A percentile compares a stretch with the other conserved stretches of the same genome.
Evolutionary conservation across 1,139 yeast genomes (phyloP).

Genomic region (Yamadazyma atmosphaerica): DNA sequence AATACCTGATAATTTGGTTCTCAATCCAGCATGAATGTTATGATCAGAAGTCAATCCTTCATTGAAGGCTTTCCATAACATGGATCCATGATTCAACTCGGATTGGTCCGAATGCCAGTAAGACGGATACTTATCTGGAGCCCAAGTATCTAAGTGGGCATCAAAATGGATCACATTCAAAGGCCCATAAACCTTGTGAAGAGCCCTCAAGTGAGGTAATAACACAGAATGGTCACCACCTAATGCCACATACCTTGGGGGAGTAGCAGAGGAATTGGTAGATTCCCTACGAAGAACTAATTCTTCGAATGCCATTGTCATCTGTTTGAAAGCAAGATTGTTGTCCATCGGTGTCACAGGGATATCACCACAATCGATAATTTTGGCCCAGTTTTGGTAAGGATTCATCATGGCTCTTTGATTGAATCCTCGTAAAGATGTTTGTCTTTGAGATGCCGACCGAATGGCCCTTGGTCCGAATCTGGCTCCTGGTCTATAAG

Average conservation of each 20-base stretch:
- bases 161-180: constrained; percentile 73
- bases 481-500: constrained; percentile 75
- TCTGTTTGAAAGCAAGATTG: constrained; percentile 63
- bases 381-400: constrained; percentile 63
- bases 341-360: constrained; percentile 82
- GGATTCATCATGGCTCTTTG: constrained; percentile 66
- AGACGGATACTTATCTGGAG: constrained; percentile 64
- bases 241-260: constrained; percentile 66
- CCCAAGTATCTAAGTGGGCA: constrained; percentile 81
- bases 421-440: constrained; percentile 64
- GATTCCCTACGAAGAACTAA: constrained; percentile 38
- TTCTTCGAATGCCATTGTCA: constrained; percentile 68
- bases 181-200: constrained; percentile 59
- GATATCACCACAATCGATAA: constrained; percentile 79
- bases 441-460: constrained; percentile 72
- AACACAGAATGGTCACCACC: constrained; percentile 82
- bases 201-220: constrained; percentile 67
- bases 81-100: constrained; percentile 74
- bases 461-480: constrained; percentile 80
- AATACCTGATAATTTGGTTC: constrained; percentile 65
- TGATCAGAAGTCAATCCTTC: constrained; percentile 60
- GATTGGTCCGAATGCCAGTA: constrained; percentile 68
- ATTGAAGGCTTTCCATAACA: constrained; percentile 74
- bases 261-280: constrained; percentile 20
- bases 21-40: constrained; percentile 70